Evolutionary conservation across 139 green algal genomes (phyloP), one percentile per base, ranked within the genome.

Genomic region (Pleodorina starrii): DNA sequence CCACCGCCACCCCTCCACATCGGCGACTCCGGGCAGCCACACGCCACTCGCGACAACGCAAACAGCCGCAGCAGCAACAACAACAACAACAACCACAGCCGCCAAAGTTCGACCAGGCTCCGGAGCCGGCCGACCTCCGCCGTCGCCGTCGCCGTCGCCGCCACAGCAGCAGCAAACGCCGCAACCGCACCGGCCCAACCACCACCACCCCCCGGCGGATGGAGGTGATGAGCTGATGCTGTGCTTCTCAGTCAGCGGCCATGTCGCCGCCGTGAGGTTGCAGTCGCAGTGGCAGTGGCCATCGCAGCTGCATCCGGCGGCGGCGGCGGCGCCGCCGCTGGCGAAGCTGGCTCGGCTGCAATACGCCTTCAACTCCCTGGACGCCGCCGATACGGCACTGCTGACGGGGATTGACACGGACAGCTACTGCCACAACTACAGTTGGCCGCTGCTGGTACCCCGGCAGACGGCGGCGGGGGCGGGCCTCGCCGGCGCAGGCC

Each of bases 391-490:
- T 27, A 16, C 3, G 35, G 82, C 82, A 2, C 66, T 80, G 32
- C 32, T 88, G 14, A 88, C 63, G 21, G 63, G 44, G 3, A 32
- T 88, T 19, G 63, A 80, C 3, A 69, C 82, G 32, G 63, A 68
- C 1, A 80, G 66, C 43, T 79, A 54, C 66, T 29, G 44, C 21
- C 82, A 88, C 5, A n/a, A 1, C 57, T 79, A 54, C 66, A 80
- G 82, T 44, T 88, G 82, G 82, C 82, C 82, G 43, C 60, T 87
- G 81, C 60, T 87, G 25, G 1, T 87, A 9, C 81, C 81, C 4
- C 60, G 60, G 17, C 40, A 66, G 60, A 87, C 60, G 81, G 60
- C 81, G 43, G 42, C 43, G 60, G 60, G 9, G 42, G 60, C 60
- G 43, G 81, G 60, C 14, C 60, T 77, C 40, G 60, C 81, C 9